A percentile compares a stretch with the other conserved stretches of the same genome.
These are phyloP conservation scores for Coix lacrymajobi DNA, from an alignment of 176 grass and related monocot species.

Conservation along the genomic window DNA sequence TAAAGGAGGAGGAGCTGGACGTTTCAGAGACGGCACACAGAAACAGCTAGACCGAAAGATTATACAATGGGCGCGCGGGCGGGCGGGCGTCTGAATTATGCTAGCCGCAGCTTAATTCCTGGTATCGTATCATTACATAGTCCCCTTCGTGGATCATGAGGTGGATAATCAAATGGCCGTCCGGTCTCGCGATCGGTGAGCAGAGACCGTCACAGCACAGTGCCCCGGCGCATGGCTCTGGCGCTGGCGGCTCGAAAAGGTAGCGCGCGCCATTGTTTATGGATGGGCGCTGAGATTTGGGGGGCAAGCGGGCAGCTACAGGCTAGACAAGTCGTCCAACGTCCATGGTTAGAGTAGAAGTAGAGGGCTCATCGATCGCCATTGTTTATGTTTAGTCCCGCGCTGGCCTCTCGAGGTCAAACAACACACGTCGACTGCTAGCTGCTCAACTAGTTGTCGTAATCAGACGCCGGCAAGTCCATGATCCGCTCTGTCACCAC, in stretches of 20 bases:
- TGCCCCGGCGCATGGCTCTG: too few species aligned
- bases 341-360: slow-evolving; percentile 1
- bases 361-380: not conserved
- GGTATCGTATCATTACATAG: not conserved
- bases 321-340: slow-evolving; percentile 8
- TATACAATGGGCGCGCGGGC: too few species aligned
- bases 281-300: not conserved
- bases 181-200: not conserved
- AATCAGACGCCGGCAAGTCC: slow-evolving; percentile 3
- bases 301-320: not conserved
- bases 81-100: not conserved
- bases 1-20: too few species aligned
- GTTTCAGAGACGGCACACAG: too few species aligned
- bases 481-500: not conserved
- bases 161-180: slow-evolving; percentile 28
- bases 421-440: slow-evolving; percentile 17
- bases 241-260: slow-evolving; percentile 13
- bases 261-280: not conserved
- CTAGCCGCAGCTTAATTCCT: not conserved
- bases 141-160: slow-evolving; percentile 26
- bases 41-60: too few species aligned
- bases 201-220: not conserved
- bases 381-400: slow-evolving; percentile 28
- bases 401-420: slow-evolving; percentile 28
- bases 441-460: not conserved